Conservation (phyloP, 2,329 filamentous ascomycete genomes). For the Hypocreales sp. region DNA sequence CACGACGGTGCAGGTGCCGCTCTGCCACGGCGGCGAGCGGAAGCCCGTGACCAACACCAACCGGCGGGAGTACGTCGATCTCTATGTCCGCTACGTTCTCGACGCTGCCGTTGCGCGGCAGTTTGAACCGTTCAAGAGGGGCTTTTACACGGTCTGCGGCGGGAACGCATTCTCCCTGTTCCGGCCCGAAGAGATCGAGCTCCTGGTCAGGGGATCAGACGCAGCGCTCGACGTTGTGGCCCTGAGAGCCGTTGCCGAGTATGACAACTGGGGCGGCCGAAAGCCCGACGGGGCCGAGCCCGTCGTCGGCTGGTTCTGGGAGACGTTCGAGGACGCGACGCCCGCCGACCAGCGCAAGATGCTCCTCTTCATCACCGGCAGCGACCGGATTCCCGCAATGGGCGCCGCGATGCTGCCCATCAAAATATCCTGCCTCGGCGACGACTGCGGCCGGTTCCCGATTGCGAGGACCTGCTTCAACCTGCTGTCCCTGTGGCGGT, state of each 20-base stretch:
- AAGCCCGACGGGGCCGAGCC: conserved; percentile 45
- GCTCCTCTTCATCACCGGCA: conserved; percentile 77
- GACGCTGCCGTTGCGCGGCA: conserved; percentile 66
- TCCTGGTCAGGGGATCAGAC: conserved; percentile 72
- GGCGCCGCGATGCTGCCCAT: conserved; percentile 69
- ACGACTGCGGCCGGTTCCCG: conserved; percentile 61
- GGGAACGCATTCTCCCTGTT: conserved; percentile 81
- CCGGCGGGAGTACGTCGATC: conserved; percentile 70
- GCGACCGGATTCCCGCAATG: conserved; percentile 79
- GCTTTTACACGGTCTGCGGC: conserved; percentile 83
- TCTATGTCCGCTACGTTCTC: conserved; percentile 68
- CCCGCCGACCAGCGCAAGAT: conserved; percentile 61
- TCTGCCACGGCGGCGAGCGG: conserved; percentile 59
- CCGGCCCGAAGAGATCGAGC: conserved; percentile 79
- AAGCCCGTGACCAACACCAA: conserved; percentile 73
- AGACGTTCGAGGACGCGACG: conserved; percentile 52
- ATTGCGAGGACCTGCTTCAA: conserved; percentile 90
- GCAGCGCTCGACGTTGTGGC: conserved; percentile 67
- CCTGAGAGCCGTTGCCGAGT: conserved; percentile 60
- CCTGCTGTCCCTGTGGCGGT: conserved; percentile 61
- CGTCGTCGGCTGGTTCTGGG: conserved; percentile 78
- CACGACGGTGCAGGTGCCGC: conserved; percentile 45
- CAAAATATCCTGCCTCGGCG: conserved; percentile 58
- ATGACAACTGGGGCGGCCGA: conserved; percentile 59
- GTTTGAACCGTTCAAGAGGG: conserved; percentile 86